These are phyloP conservation scores for Trametes hirsuta DNA, from an alignment of 1,284 basidiomycete species.

Conservation along the genomic window DNA sequence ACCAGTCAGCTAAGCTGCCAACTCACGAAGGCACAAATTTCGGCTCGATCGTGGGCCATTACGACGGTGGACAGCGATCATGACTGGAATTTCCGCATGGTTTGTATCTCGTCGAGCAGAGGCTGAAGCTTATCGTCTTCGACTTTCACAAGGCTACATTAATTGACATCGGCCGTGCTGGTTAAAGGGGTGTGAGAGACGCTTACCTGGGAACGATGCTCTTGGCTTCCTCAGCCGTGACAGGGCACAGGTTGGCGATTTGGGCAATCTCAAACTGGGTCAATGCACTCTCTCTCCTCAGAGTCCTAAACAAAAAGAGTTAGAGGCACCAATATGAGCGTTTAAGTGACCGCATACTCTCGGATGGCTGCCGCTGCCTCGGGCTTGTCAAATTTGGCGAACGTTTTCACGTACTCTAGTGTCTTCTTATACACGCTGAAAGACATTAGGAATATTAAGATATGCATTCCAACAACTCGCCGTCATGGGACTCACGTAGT, in stretches of 20 bases:
- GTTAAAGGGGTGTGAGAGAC: background rate
- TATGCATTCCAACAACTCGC: background rate
- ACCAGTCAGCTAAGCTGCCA: too few species aligned
- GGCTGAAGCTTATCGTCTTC: constrained; percentile 86
- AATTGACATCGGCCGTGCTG: background rate
- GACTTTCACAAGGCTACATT: constrained; percentile 75
- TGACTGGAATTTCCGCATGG: constrained; percentile 86
- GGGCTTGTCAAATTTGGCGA: constrained; percentile 87
- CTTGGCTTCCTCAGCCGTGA: constrained; percentile 88
- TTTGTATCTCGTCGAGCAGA: constrained; percentile 85
- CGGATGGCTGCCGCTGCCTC: constrained; percentile 88
- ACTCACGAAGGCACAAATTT: too few species aligned
- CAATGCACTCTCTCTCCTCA: constrained; percentile 74
- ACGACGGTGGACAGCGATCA: constrained; percentile 34
- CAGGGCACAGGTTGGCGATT: constrained; percentile 89
- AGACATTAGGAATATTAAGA: background rate
- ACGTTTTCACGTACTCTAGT: constrained; percentile 88
- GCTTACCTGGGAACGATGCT: constrained; percentile 85
- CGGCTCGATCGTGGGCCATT: background rate
- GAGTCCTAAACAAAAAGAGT: constrained; percentile 49
- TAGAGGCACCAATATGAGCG: background rate
- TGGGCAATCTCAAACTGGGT: constrained; percentile 94
- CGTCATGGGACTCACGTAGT: constrained; percentile 62
- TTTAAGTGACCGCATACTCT: constrained; percentile 57
- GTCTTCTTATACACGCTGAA: constrained; percentile 90